phyloP scores from a whole-genome alignment of 176 grass and related monocot species.

The Pontederia crassipes region DNA sequence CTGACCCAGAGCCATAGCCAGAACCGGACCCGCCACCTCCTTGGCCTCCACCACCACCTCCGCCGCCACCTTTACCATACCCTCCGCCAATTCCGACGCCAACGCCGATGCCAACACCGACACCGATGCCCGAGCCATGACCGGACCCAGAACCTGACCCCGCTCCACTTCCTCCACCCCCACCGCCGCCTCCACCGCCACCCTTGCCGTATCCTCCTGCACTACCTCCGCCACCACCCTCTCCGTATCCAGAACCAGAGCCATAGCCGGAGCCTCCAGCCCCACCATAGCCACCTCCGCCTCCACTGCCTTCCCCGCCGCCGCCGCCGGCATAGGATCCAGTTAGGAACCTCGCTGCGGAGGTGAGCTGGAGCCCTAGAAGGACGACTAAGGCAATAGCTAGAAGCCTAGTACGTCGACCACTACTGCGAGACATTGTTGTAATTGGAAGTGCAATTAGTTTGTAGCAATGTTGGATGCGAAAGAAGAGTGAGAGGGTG shows the following conservation, averaged over 20 bases:
- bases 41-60: neutral
- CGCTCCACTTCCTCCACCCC: neutral
- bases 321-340: neutral
- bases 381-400: neutral
- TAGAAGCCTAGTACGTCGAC: neutral
- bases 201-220: no score
- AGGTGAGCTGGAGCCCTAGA: neutral
- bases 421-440: no score
- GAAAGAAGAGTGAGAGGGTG: no score
- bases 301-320: no score
- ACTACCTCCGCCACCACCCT: no score
- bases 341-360: neutral
- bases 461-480: no score
- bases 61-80: neutral
- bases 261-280: no score
- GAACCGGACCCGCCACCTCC: neutral
- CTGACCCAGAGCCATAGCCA: neutral
- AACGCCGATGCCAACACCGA: neutral
- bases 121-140: neutral
- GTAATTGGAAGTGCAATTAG: no score
- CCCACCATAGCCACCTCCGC: no score
- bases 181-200: neutral
- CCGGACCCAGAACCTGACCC: neutral
- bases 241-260: no score
- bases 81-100: neutral